Base-by-base conservation (phyloP, 2,329 filamentous ascomycete genomes). In the Colletotrichum camelliae region DNA sequence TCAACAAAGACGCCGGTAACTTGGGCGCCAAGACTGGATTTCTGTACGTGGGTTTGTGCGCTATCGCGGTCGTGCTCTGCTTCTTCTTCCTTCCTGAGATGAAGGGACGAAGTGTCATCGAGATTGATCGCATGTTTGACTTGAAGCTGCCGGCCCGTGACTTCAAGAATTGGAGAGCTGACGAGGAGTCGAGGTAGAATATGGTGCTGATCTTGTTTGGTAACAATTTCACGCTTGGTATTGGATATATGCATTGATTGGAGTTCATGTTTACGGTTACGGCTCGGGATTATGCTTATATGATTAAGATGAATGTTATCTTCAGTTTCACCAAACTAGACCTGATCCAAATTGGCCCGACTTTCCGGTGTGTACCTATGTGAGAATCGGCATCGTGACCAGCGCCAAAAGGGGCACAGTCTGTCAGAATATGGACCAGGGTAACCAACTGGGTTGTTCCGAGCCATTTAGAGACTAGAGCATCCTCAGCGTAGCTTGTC, bases 81-180 rank as follows among this genome's bases (percentile, higher is more conserved):
- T 92, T 84, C 81, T 81, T 85, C 13, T 82, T 83, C 39, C 81
- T 91, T 1, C 90, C 90, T 0, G 90, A 92, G 79, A 91, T 89
- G 82, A 88, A 87, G 80, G 87, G 86, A 1, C 80, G 87, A n/a
- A 87, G 81, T 2, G 67, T 71, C 4, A 48, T 39, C 48, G 69
- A 75, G 88, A 90, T 91, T 79, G 91, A 92, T 80, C 91, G 91
- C 78, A 73, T 91, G 81, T 91, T 91, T 85, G 86, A 85, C 61
- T 88, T 91, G 79, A 82, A 83, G 71, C 82, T 92, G 27, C 86
- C 82, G 0, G 91, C 91, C 78, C 88, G 91, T 80, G 80, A 90
- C 79, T 90, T 87, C 87, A 89, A 87, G 82, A 81, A 89, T 8
- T 74, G 72, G 72, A 65, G 29, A 39, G 72, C 18, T 1, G 60